Conservation (phyloP, 2,329 filamentous ascomycete species). For the Scedosporium boydii region DNA sequence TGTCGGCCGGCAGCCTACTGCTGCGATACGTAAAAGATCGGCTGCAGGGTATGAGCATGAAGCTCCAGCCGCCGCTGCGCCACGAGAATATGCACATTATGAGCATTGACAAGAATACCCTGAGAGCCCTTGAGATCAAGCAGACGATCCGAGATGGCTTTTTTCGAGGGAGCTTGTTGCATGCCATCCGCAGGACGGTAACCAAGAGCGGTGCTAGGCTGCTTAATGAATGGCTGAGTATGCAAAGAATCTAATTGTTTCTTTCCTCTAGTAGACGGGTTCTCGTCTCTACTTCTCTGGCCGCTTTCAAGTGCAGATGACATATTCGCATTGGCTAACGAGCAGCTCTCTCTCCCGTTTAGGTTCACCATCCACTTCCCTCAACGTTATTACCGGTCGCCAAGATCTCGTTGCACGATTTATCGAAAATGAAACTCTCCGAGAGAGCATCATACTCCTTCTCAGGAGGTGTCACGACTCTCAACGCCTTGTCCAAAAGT, state of each 20-base stretch:
- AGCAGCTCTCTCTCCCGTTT: slow-evolving; percentile 14
- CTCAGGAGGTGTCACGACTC: slow-evolving; percentile 74
- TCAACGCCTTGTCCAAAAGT: slow-evolving; percentile 85
- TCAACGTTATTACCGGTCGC: slow-evolving; percentile 66
- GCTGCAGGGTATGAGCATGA: slow-evolving; percentile 67
- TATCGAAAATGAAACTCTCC: slow-evolving; percentile 54
- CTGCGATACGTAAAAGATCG: slow-evolving; percentile 76
- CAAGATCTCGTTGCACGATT: slow-evolving; percentile 76
- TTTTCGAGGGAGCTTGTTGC: slow-evolving; percentile 75
- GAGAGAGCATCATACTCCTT: slow-evolving; percentile 58
- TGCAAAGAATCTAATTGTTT: neutral
- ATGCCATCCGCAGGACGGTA: slow-evolving; percentile 80
- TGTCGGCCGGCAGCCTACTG: slow-evolving; percentile 69
- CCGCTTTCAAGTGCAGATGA: neutral
- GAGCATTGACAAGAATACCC: slow-evolving; percentile 84
- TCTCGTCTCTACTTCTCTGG: neutral
- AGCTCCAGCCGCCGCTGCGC: slow-evolving; percentile 72
- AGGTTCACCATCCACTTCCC: slow-evolving; percentile 73
- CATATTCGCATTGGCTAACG: slow-evolving; percentile 3
- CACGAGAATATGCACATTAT: slow-evolving; percentile 69
- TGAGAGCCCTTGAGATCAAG: slow-evolving; percentile 82
- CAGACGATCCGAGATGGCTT: slow-evolving; percentile 73
- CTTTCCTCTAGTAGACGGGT: slow-evolving; percentile 16
- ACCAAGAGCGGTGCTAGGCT: slow-evolving; percentile 86
- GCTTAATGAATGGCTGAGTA: slow-evolving; percentile 73